Percentiles rank a stretch among this genome's conserved stretches.
Evolutionary conservation across 2,329 filamentous ascomycete species (phyloP).

Genomic region (Fusarium siculi): DNA sequence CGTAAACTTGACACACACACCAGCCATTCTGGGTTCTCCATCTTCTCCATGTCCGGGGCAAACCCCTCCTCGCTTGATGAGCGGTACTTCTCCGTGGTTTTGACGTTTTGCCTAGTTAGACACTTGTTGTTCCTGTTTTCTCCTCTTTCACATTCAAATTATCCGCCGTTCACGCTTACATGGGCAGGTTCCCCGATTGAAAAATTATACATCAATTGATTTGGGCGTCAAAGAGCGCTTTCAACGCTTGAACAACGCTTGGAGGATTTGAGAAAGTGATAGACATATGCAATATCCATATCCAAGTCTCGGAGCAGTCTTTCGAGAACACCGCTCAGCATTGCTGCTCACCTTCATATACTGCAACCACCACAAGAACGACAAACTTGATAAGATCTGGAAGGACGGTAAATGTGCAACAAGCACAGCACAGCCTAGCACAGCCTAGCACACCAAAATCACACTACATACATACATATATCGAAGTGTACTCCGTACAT

Average conservation of each 20-base stretch:
- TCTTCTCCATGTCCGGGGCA: slow-evolving; percentile 24
- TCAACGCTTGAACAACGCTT: neutral
- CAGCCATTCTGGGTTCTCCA: slow-evolving; percentile 28
- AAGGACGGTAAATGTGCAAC: slow-evolving; percentile 3
- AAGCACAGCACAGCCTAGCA: neutral
- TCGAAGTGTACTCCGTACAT: neutral
- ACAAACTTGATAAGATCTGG: neutral
- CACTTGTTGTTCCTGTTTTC: slow-evolving; percentile 15
- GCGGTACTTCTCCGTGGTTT: slow-evolving; percentile 12
- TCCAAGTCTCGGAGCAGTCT: slow-evolving; percentile 23
- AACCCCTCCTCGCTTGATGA: slow-evolving; percentile 27
- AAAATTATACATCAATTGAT: slow-evolving; percentile 3
- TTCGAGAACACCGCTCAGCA: slow-evolving; percentile 21
- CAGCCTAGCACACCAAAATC: neutral
- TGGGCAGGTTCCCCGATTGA: neutral
- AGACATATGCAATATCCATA: neutral
- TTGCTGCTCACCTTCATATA: slow-evolving; percentile 12
- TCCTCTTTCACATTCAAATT: slow-evolving; percentile 15
- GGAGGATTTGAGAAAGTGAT: neutral
- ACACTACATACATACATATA: neutral
- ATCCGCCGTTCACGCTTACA: slow-evolving; percentile 4
- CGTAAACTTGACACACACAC: slow-evolving; percentile 22
- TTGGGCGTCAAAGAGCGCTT: neutral
- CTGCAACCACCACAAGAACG: slow-evolving; percentile 4
- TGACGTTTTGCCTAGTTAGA: slow-evolving; percentile 5